phyloP scores from a whole-genome alignment of 1,284 basidiomycete species.

The Cutaneotrichosporon curvatum region DNA sequence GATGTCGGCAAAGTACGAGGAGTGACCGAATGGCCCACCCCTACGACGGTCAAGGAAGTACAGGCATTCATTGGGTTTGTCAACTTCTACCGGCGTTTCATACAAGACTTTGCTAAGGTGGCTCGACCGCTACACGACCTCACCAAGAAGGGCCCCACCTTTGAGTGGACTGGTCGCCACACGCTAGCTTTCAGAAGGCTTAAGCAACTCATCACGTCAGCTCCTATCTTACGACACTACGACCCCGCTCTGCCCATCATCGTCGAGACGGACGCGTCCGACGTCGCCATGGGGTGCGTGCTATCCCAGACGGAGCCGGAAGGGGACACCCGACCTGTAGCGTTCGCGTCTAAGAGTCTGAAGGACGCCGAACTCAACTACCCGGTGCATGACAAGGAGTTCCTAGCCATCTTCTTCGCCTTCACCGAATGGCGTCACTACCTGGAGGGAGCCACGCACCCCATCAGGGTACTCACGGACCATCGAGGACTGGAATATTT shows the following conservation, averaged over 20 bases:
- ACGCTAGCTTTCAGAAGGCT: slow-evolving; percentile 45
- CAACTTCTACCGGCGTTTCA: slow-evolving; percentile 49
- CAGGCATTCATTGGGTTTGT: slow-evolving; percentile 46
- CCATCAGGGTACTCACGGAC: slow-evolving; percentile 46
- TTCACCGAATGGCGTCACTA: slow-evolving; percentile 48
- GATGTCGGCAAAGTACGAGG: slow-evolving; percentile 46
- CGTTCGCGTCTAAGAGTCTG: slow-evolving; percentile 41
- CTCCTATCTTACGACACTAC: slow-evolving; percentile 45
- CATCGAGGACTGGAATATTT: slow-evolving; percentile 52
- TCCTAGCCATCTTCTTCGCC: slow-evolving; percentile 48
- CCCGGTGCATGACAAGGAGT: slow-evolving; percentile 51
- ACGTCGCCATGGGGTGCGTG: slow-evolving; percentile 31
- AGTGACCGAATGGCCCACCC: slow-evolving; percentile 46
- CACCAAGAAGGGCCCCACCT: slow-evolving; percentile 20
- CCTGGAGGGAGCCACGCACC: slow-evolving; percentile 27
- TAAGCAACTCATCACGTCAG: slow-evolving; percentile 39
- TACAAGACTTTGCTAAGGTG: slow-evolving; percentile 41
- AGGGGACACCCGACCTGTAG: slow-evolving; percentile 39
- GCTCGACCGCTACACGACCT: slow-evolving; percentile 30
- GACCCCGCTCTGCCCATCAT: slow-evolving; percentile 32
- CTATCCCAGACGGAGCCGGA: slow-evolving; percentile 30
- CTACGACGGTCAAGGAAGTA: slow-evolving; percentile 36
- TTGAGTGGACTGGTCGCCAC: slow-evolving; percentile 30
- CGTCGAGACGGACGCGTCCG: slow-evolving; percentile 39
- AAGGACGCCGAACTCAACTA: slow-evolving; percentile 48